Base-by-base conservation (phyloP, 106 monocot species). In the Apostasia shenzhenica region DNA sequence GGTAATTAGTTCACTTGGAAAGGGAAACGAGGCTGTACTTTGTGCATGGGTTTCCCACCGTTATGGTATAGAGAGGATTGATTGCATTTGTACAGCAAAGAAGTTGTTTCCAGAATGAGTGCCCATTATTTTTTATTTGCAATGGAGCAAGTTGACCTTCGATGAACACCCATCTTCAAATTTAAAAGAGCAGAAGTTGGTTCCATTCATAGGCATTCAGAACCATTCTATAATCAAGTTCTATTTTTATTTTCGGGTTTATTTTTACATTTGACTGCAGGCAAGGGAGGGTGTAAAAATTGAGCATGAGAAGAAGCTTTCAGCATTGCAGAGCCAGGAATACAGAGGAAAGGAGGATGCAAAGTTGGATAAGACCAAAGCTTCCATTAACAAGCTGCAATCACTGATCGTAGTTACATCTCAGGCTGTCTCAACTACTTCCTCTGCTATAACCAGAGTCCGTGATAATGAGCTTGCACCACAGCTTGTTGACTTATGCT, bases 391-490 rank as follows among this genome's bases (percentile, higher is more conserved):
- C 50, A 99, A 78, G 66, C 58, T 92, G 71, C 92, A 89, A 66
- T 89, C 89, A 1, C 55, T 87, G 42, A 92, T 99, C 69, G 54
- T 92, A 1, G 97, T 99, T 40, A 83, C 82, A 39, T 92, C 97
- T 37, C 89, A 99, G 71, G 97, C 97, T 45, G 97, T 85, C 41
- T 73, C 89, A 2, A 85, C 97, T 41, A 99, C 97, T 55, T 92
- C 97, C 44, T 85, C 87, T 40, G 89, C 92, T 47, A 99, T 99
- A 50, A 77, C 76, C 49, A 83, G 63, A 73, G 92, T 87, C 45
- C 82, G 97, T 56, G 97, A 99, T 66, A 75, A 83, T 47, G 97
- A 99, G 67, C 89, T 99, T 42, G 89, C 87, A 5, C 92, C 92
- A 14, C 97, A 99, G 56, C 87, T 99, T 47, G 77, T 90, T 13